Evolutionary conservation across 2,329 filamentous ascomycete species (phyloP).

Genomic region (Sphaerostilbella broomeana): DNA sequence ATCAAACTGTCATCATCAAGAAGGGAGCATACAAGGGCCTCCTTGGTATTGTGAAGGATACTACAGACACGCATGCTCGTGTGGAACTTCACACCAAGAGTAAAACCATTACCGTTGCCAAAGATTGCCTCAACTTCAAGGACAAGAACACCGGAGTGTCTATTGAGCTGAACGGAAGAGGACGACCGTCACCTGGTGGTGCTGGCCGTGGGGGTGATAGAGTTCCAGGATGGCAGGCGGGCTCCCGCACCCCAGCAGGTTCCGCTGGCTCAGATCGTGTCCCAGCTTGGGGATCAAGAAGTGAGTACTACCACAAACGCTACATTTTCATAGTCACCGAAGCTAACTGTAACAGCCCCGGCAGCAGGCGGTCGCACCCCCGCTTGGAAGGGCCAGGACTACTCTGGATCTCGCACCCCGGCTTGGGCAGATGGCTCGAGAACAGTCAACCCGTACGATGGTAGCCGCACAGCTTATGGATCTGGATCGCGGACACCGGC

Average conservation of each 20-base stretch:
- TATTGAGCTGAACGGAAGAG: conserved; percentile 59
- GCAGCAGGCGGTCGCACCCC: conserved; percentile 54
- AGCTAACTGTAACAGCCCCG: conserved; percentile 41
- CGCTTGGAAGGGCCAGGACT: conserved; percentile 51
- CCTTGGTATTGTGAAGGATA: conserved; percentile 91
- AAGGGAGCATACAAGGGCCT: conserved; percentile 89
- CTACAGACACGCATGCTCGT: conserved; percentile 76
- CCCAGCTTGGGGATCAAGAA: conserved; percentile 68
- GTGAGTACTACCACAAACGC: conserved; percentile 43
- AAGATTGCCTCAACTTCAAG: conserved; percentile 76
- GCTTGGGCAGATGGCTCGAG: conserved; percentile 64
- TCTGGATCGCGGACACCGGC: conserved; percentile 65
- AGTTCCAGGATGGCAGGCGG: conserved; percentile 54
- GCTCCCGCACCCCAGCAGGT: conserved; percentile 62
- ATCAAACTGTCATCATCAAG: conserved; percentile 83
- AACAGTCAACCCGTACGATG: conserved; percentile 65
- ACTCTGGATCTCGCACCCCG: conserved; percentile 57
- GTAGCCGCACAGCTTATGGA: conserved; percentile 72
- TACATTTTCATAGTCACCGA: not conserved
- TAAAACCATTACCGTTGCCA: conserved; percentile 80
- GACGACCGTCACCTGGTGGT: conserved; percentile 37
- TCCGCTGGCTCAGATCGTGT: conserved; percentile 57
- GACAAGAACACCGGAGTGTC: conserved; percentile 73
- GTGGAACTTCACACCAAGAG: conserved; percentile 92
- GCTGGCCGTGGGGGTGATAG: conserved; percentile 39